These are phyloP conservation scores for Pythium plurisporium DNA, from an alignment of 352 stramenopile species.

Conservation along the genomic window DNA sequence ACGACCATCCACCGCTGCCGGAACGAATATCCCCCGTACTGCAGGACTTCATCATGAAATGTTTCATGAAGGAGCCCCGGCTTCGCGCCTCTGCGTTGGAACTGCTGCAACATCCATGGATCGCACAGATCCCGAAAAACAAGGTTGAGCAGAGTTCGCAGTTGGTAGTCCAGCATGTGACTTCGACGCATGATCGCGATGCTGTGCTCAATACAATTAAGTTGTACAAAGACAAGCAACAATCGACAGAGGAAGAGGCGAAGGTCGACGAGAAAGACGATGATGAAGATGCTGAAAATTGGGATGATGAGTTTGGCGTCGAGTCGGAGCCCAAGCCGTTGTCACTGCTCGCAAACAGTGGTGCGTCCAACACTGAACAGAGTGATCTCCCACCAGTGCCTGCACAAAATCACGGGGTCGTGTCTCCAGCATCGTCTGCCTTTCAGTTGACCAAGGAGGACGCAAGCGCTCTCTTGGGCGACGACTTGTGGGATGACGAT, in stretches of 20 bases:
- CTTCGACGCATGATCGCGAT: conserved; percentile 69
- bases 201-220: conserved; percentile 85
- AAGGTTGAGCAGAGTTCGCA: conserved; percentile 87
- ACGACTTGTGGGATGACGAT: conserved; percentile 69
- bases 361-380: not conserved
- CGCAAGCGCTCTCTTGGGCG: conserved; percentile 56
- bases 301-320: conserved; percentile 79
- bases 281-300: conserved; percentile 64
- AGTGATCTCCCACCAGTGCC: not conserved
- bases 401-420: not conserved
- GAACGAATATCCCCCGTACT: conserved; percentile 86
- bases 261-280: conserved; percentile 4
- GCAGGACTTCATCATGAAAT: conserved; percentile 91
- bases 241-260: conserved; percentile 6
- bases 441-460: conserved; percentile 82
- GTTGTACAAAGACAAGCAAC: conserved; percentile 54
- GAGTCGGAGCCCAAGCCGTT: conserved; percentile 28
- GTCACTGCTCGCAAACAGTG: not conserved
- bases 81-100: conserved; percentile 79
- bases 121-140: conserved; percentile 82
- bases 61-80: conserved; percentile 89
- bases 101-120: conserved; percentile 88
- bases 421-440: conserved; percentile 16
- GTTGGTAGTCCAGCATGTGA: conserved; percentile 69
- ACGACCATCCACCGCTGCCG: conserved; percentile 88